Percentiles rank a stretch among this genome's conserved stretches.
Conservation (phyloP, 306 rosid species). For the Clitoria ternatea region DNA sequence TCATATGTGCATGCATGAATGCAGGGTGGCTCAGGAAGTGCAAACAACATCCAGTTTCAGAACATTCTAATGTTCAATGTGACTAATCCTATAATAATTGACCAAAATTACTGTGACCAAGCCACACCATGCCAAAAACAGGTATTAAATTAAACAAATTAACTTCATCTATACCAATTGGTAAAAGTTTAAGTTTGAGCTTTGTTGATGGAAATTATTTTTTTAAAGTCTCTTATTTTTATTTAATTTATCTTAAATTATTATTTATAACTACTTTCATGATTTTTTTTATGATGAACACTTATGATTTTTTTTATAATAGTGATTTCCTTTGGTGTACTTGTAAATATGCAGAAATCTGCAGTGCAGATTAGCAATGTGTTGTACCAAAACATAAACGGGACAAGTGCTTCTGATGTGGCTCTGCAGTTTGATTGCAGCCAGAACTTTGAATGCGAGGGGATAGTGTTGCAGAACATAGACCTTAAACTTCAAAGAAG, state of each 20-base stretch:
- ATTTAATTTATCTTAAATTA: no score
- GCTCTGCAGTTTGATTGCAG: conserved; percentile 68
- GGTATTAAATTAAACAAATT: conserved; percentile 24
- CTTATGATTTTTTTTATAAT: no score
- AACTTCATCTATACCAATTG: neutral
- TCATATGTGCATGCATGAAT: neutral
- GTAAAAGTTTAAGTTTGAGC: no score
- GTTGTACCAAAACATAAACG: conserved; percentile 58
- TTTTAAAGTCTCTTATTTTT: no score
- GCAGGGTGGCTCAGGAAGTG: conserved; percentile 84
- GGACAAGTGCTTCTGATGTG: conserved; percentile 65
- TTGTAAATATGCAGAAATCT: conserved; percentile 42
- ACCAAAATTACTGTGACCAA: conserved; percentile 66
- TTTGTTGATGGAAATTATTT: no score
- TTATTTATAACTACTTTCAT: no score
- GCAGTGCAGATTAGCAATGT: conserved; percentile 64
- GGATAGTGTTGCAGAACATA: conserved; percentile 50
- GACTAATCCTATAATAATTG: conserved; percentile 59
- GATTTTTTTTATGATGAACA: no score
- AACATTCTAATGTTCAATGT: conserved; percentile 59
- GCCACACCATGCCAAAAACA: conserved; percentile 39
- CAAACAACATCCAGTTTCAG: conserved; percentile 50
- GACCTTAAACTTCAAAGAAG: conserved; percentile 25
- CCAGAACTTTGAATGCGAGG: conserved; percentile 45
- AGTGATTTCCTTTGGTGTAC: neutral